Percentiles rank a stretch among this genome's conserved stretches.
Conservation (phyloP, 176 grass and related monocot genomes). For the Guadua angustifolia region DNA sequence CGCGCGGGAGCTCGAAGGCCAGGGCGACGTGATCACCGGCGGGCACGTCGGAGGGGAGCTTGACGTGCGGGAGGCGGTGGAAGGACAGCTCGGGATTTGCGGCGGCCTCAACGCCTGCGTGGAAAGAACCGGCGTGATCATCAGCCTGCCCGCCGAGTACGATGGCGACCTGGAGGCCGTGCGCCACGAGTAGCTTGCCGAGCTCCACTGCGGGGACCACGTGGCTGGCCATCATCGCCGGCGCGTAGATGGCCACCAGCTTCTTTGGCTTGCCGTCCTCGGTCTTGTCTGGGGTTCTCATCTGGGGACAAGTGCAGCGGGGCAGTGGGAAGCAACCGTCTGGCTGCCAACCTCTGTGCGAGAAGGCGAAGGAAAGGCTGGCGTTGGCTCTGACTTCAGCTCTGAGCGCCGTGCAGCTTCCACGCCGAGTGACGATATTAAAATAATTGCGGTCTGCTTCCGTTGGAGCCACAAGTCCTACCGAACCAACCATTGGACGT, state of each 20-base stretch:
- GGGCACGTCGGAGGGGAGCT: background rate
- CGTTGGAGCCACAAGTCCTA: too few species aligned
- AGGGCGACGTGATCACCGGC: conserved; percentile 10
- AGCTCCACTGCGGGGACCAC: conserved; percentile 50
- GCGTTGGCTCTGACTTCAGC: too few species aligned
- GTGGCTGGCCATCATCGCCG: conserved; percentile 43
- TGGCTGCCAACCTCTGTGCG: too few species aligned
- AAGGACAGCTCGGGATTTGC: conserved; percentile 43
- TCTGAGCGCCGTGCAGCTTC: too few species aligned
- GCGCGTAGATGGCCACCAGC: conserved; percentile 51
- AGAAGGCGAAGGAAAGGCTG: background rate
- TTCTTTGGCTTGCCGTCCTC: background rate
- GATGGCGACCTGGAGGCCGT: conserved; percentile 48
- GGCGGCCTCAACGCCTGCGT: conserved; percentile 16
- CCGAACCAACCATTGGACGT: too few species aligned
- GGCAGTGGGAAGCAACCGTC: too few species aligned
- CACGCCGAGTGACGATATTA: too few species aligned
- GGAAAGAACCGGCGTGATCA: conserved; percentile 15
- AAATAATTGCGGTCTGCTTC: too few species aligned
- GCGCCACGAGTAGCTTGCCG: conserved; percentile 42
- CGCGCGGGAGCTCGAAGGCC: conserved; percentile 30
- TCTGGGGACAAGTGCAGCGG: background rate
- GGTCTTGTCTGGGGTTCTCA: background rate
- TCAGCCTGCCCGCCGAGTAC: conserved; percentile 31
- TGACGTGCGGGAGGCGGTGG: conserved; percentile 39